Evolutionary conservation across 345 rosid species (phyloP).

Genomic region (Aquilaria sinensis): DNA sequence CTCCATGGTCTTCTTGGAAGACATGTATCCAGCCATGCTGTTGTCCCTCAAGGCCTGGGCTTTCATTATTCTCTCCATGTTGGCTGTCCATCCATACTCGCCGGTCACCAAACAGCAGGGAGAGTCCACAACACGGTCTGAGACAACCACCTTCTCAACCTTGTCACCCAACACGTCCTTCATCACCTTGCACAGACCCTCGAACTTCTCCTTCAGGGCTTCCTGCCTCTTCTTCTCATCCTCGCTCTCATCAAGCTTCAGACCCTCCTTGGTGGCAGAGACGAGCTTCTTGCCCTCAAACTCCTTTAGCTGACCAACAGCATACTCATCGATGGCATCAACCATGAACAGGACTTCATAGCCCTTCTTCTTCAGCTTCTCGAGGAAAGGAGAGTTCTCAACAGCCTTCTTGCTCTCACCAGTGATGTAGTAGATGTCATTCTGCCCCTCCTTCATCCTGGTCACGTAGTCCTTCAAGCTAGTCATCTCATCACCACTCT

Average conservation of each 20-base stretch:
- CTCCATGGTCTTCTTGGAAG: constrained; percentile 41
- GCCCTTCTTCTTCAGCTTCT: constrained; percentile 5
- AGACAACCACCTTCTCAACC: constrained; percentile 21
- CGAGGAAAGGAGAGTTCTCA: constrained; percentile 15
- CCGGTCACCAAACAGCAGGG: constrained; percentile 40
- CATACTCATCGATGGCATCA: constrained; percentile 14
- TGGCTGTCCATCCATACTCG: constrained; percentile 40
- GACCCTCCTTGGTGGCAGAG: constrained; percentile 25
- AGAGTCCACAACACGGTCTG: constrained; percentile 35
- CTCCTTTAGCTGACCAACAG: constrained; percentile 13
- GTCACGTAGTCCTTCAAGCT: constrained; percentile 53
- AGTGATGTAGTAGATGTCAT: constrained; percentile 49
- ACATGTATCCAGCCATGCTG: constrained; percentile 41
- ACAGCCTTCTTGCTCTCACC: constrained; percentile 35
- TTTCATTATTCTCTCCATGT: constrained; percentile 42
- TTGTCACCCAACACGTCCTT: constrained; percentile 34
- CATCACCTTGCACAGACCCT: constrained; percentile 35
- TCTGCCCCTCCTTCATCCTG: constrained; percentile 60
- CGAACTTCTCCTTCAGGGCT: constrained; percentile 26
- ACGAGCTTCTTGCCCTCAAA: constrained; percentile 12
- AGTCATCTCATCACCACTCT: constrained; percentile 40
- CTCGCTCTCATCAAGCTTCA: constrained; percentile 32
- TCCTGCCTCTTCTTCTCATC: constrained; percentile 31
- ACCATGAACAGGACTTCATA: constrained; percentile 13
- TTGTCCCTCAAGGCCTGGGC: constrained; percentile 35